Evolutionary conservation across 2,329 filamentous ascomycete species (phyloP).

Genomic region (Pseudogymnoascus sp.): DNA sequence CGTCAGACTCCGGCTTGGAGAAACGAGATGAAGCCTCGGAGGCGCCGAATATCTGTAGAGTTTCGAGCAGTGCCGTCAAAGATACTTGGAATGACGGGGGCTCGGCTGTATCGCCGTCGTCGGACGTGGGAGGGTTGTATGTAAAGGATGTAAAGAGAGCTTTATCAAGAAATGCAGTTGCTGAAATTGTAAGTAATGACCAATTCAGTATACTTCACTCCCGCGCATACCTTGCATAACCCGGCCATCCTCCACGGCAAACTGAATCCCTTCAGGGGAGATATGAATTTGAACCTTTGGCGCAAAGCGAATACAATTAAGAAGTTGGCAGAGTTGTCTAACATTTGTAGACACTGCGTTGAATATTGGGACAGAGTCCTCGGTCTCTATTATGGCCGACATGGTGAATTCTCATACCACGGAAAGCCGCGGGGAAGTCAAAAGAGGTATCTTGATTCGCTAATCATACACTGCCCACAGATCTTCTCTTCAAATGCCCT

Average conservation of each 20-base stretch:
- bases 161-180: conserved; percentile 79
- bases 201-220: background rate
- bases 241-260: conserved; percentile 79
- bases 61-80: conserved; percentile 80
- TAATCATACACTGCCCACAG: conserved; percentile 7
- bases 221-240: conserved; percentile 74
- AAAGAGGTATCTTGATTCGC: conserved; percentile 10
- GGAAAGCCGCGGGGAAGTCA: background rate
- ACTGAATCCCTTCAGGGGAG: conserved; percentile 74
- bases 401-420: conserved; percentile 19
- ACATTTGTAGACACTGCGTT: conserved; percentile 72
- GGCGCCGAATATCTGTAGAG: conserved; percentile 91
- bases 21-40: conserved; percentile 57
- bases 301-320: conserved; percentile 51
- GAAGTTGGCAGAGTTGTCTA: conserved; percentile 60
- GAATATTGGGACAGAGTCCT: conserved; percentile 48
- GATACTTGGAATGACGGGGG: conserved; percentile 79
- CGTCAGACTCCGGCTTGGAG: conserved; percentile 51
- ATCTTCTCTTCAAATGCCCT: conserved; percentile 1
- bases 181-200: conserved; percentile 32
- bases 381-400: conserved; percentile 22
- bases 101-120: conserved; percentile 29
- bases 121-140: conserved; percentile 46
- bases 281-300: conserved; percentile 62
- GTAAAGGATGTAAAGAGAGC: conserved; percentile 80